Evolutionary conservation across 352 stramenopile genomes (phyloP), one percentile per base, ranked within the genome.

Genomic region (Globisporangium abappressorium): DNA sequence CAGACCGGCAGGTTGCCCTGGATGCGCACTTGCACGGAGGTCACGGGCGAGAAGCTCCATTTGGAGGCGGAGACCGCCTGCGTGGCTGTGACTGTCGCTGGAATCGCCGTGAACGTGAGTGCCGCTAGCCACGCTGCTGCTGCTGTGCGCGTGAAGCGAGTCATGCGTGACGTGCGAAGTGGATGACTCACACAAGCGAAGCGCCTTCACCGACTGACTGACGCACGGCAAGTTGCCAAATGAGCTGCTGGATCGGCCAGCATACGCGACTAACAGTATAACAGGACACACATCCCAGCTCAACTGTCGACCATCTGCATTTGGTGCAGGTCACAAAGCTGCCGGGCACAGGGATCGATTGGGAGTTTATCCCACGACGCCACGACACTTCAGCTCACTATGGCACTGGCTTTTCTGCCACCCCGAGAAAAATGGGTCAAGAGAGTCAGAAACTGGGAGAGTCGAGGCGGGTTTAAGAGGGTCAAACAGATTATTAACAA

Each of bases 1-100:
- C 76, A 84, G 55, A 72, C 54, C 1, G 82, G 82, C 64, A 70
- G 72, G 51, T 86, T 74, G 20, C 76, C 78, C 64, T 91, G 78
- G 4, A 88, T 79, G 24, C 82, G 82, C 28, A 62, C 80, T 28
- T 88, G 79, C 12, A 91, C 70, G 0, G 70, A 73, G 20, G 61
- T 81, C 24, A 91, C 82, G 12, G 74, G 73, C 54, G 51, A 58
- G 15, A 58, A 58, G 24, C 14, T 34, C 53, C 53, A 58, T 33
- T 11, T 26, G 12, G 5, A 9, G 5, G 53, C 53, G 3, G 53
- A 38, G 53, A 58, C 53, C 53, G 53, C 53, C 5, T 49, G 43
- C 18, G 18, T 49, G 14, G 14, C 53, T 38, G 53, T 58, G 43
- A 49, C 43, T 49, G 43, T 22, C 43, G 43, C 11, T 11, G 18